Conservation (phyloP, 768 basidiomycete genomes). For the Auriscalpium vulgare region DNA sequence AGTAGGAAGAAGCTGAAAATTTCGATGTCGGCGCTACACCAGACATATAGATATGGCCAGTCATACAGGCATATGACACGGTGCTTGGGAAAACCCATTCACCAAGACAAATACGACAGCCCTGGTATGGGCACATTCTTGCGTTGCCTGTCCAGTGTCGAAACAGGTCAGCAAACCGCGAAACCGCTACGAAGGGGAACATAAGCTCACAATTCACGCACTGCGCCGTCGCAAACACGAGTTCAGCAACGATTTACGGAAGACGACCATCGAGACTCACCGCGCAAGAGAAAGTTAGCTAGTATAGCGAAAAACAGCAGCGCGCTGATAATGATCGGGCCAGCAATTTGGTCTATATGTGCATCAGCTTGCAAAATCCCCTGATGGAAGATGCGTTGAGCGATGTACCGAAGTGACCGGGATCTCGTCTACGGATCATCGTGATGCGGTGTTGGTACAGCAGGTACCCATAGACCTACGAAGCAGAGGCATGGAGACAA, state of each 20-base stretch:
- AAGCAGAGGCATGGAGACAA: background rate
- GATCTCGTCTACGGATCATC: slow-evolving; percentile 84
- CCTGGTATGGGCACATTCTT: slow-evolving; percentile 12
- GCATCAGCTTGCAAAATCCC: background rate
- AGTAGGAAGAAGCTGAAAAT: too few species aligned
- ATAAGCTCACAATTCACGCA: slow-evolving; percentile 12
- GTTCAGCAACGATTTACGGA: background rate
- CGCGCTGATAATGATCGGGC: slow-evolving; percentile 76
- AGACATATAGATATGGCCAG: too few species aligned
- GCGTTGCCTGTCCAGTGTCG: slow-evolving; percentile 7
- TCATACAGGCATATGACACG: too few species aligned
- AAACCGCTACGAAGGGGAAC: background rate
- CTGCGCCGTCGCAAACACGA: slow-evolving; percentile 1
- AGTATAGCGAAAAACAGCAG: slow-evolving; percentile 84
- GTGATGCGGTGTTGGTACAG: slow-evolving; percentile 85
- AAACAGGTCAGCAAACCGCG: background rate
- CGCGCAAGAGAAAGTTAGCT: slow-evolving; percentile 81
- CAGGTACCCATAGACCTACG: slow-evolving; percentile 74
- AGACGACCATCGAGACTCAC: slow-evolving; percentile 27
- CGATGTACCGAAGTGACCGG: slow-evolving; percentile 74
- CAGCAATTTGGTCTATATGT: slow-evolving; percentile 62
- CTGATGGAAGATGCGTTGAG: background rate
- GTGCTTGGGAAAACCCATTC: background rate
- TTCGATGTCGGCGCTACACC: too few species aligned
- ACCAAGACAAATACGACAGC: slow-evolving; percentile 2